Conservation (phyloP, 208 protist genomes). For the Leishmania turanica region DNA sequence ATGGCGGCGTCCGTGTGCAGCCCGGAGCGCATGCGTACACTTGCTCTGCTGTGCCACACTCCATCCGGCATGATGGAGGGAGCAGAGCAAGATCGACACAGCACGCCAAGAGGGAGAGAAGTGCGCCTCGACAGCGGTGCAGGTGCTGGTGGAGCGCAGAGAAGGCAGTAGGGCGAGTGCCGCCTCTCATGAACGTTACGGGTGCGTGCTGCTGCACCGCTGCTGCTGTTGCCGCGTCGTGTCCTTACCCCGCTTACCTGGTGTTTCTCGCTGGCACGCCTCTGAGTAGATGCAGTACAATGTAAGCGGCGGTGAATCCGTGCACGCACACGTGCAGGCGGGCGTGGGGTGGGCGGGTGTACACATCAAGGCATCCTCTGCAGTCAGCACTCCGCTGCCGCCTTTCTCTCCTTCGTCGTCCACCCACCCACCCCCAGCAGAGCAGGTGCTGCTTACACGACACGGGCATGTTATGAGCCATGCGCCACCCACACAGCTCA, state of each 20-base stretch:
- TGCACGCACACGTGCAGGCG: not conserved
- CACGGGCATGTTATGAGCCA: not conserved
- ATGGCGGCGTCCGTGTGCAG: not conserved
- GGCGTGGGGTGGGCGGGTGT: not conserved
- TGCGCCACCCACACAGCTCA: not conserved
- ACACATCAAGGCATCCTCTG: not conserved
- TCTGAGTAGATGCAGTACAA: not conserved
- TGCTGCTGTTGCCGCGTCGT: not conserved
- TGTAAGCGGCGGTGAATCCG: not conserved
- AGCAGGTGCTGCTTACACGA: not conserved
- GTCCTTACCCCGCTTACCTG: not conserved
- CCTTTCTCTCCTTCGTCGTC: not conserved
- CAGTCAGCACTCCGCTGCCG: not conserved
- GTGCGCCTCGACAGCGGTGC: not conserved
- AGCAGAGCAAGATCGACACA: not conserved
- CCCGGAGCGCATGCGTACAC: not conserved
- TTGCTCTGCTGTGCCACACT: not conserved
- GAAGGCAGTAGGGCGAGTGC: not conserved
- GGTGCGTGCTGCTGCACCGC: not conserved
- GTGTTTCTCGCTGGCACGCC: not conserved
- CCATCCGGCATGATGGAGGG: not conserved
- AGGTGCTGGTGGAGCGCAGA: not conserved
- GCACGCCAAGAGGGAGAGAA: not conserved
- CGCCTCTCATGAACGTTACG: not conserved
- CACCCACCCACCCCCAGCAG: not conserved